Base-by-base conservation (phyloP, 306 rosid species). In the Lathyrus sativus region DNA sequence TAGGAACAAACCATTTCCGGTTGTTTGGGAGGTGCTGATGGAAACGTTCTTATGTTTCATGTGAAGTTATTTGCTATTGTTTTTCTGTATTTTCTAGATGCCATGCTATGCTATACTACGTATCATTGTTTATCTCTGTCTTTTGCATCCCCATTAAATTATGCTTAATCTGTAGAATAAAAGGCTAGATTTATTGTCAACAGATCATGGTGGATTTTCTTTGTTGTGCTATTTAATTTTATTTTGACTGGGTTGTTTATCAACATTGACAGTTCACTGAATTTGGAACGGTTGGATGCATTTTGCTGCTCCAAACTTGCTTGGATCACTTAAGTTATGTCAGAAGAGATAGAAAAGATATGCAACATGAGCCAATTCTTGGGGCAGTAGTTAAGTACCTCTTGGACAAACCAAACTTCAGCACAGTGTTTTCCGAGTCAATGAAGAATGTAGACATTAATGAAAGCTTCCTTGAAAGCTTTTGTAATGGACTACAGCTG, bases 221-320 rank as follows among this genome's bases (percentile, higher is more conserved):
- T 26, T 26, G 29, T 3, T 26, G 29, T 26, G 29, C 29, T 26
- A 51, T 60, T 64, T 50, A 15, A 51, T 31, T 38, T 64, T 53
- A 6, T 9, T 72, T 37, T 62, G 51, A 45, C 60, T 68, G 74
- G 58, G 46, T 79, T 75, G 41, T 28, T 45, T 48, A 7, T 62
- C 60, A 60, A 72, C 57, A 49, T 35, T 80, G 67, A 45, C 90
- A 95, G 99, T 86, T 90, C 55, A 43, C 84, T 55, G 96, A 88
- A 63, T 80, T 74, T 80, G 99, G 95, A 78, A 74, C 85, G 4
- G 84, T 73, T 72, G 99, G 95, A 80, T 81, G 96, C 91, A 84
- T 84, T 79, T 76, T 91, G 78, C 83, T 95, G 79, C 92, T 95
- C 42, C 85, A 78, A 74, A 85, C 88, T 8, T 95, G 99, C 82